Evolutionary conservation across 2,329 filamentous ascomycete species (phyloP).

Genomic region (Ascochyta pisi): DNA sequence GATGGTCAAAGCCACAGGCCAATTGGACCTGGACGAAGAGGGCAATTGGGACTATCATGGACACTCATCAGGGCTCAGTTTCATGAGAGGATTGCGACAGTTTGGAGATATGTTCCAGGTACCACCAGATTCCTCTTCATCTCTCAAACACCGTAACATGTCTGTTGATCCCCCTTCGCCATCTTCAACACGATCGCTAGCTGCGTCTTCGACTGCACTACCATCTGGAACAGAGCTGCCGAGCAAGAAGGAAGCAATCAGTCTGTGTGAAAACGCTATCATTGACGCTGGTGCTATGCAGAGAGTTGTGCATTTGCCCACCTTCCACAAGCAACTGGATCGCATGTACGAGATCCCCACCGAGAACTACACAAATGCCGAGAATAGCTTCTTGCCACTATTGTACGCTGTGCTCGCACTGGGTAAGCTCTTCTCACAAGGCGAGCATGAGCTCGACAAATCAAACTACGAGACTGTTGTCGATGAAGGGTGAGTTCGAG

Average conservation of each 20-base stretch:
- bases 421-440: conserved; percentile 56
- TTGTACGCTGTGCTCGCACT: conserved; percentile 58
- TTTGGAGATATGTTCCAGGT: conserved; percentile 78
- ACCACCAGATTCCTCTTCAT: conserved; percentile 63
- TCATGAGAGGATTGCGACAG: conserved; percentile 85
- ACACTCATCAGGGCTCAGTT: conserved; percentile 88
- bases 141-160: conserved; percentile 62
- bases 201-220: conserved; percentile 50
- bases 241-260: conserved; percentile 62
- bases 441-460: conserved; percentile 45
- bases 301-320: conserved; percentile 80
- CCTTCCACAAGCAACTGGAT: conserved; percentile 79
- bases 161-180: conserved; percentile 74
- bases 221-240: conserved; percentile 68
- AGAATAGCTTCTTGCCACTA: conserved; percentile 57
- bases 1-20: conserved; percentile 93
- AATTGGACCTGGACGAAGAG: conserved; percentile 87
- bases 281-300: conserved; percentile 69
- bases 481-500: conserved; percentile 52
- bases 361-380: conserved; percentile 54
- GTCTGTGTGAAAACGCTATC: conserved; percentile 65
- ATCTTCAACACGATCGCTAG: conserved; percentile 68
- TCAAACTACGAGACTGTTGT: conserved; percentile 55
- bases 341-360: conserved; percentile 73
- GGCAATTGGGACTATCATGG: conserved; percentile 96